Evolutionary conservation across 306 rosid species (phyloP).

Genomic region (Cicer bijugum): DNA sequence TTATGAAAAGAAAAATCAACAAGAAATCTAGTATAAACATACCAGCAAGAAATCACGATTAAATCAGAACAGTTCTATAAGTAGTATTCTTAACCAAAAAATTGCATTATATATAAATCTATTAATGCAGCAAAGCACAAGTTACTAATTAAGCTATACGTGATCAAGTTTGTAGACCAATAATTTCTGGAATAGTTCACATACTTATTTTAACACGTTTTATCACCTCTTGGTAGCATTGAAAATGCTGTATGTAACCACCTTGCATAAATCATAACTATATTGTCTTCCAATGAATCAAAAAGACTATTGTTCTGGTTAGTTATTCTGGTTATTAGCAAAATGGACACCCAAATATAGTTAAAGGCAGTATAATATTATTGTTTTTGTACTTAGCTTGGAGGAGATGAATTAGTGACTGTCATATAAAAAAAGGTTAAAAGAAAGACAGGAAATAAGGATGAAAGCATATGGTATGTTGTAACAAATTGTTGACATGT

Average conservation of each 20-base stretch:
- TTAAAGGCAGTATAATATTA: neutral
- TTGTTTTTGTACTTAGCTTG: neutral
- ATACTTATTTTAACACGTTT: neutral
- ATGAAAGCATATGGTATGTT: conserved; percentile 51
- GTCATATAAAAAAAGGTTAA: neutral
- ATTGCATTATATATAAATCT: too few relatives aligned
- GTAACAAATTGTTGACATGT: conserved; percentile 38
- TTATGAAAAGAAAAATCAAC: too few relatives aligned
- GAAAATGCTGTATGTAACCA: neutral
- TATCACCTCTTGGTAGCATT: neutral
- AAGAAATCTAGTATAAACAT: too few relatives aligned
- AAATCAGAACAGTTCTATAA: too few relatives aligned
- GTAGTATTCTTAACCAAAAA: too few relatives aligned
- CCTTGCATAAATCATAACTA: neutral
- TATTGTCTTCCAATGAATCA: neutral
- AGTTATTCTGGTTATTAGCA: too few relatives aligned
- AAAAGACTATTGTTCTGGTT: too few relatives aligned
- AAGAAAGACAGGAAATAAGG: conserved; percentile 29
- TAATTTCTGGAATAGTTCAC: neutral
- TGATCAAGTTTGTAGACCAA: neutral
- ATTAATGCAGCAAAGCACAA: too few relatives aligned
- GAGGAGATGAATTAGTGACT: neutral
- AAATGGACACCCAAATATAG: neutral
- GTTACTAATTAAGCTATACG: too few relatives aligned
- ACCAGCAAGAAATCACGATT: too few relatives aligned